Base-by-base conservation (phyloP, 1,139 yeast species). In the Pneumocystis wakefieldiae region DNA sequence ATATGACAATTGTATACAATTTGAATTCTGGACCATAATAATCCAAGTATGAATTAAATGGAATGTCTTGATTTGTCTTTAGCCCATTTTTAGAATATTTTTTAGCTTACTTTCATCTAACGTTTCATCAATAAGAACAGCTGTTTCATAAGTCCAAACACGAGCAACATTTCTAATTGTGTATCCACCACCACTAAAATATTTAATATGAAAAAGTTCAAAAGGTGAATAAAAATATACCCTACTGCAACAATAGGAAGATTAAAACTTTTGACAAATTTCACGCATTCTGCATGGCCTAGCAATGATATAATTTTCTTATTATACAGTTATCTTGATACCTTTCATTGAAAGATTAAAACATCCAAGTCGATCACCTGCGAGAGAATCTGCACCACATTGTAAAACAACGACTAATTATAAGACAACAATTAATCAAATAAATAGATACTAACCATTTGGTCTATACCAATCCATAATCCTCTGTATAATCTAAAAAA, bases 381-480 rank as follows among this genome's bases (percentile, higher is more conserved):
- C 59, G 86, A 84, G 57, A 29, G 66, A 64, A 59, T 66, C 67
- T 8, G 67, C 67, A 12, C 68, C 68, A 76, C 90, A 62, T 17
- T 62, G 64, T n/a, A 62, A 41, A 28, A 62, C 59, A 19, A 84
- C 73, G 85, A 96, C 70, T 87, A 48, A 48, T 19, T 8, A 48
- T 48, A 24, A 24, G 32, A 5, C 6, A 48, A 6, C 14, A 24
- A 3, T 10, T 8, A 3, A 24, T 14, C 14, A 48, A 24, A 24
- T 10, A 24, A 48, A 8, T 7, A 48, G 80, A 28, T 89, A 96
- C 61, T 89, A 86, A 0, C 91, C 96, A 5, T 91, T 84, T 3
- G 97, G 97, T 74, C 87, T 95, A 74, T 85, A 88, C 92, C 94
- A 86, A 71, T 87, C 92, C 83, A 87, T 85, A 68, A 87, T 84